Conservation (phyloP, 306 rosid genomes). For the Astragalus membranaceus region DNA sequence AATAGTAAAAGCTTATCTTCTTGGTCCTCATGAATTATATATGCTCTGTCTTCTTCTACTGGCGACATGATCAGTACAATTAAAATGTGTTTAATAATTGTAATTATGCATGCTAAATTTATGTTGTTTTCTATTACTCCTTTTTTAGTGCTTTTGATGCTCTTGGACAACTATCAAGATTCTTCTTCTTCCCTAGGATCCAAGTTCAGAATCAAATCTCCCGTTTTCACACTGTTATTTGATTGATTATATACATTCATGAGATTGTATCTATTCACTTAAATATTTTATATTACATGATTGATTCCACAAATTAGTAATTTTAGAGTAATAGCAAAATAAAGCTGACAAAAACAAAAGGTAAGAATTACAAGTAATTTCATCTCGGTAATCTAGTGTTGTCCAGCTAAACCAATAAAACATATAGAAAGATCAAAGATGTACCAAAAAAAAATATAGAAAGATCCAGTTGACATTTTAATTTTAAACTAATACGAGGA, state of each 20-base stretch:
- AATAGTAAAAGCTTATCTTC: neutral
- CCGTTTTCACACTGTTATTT: constrained; percentile 9
- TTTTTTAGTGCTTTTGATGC: too few species aligned
- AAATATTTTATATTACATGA: neutral
- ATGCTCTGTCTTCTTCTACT: neutral
- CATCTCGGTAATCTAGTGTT: neutral
- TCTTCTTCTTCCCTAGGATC: neutral
- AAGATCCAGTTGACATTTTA: neutral
- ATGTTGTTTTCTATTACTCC: too few species aligned
- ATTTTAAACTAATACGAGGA: neutral
- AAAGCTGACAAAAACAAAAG: neutral
- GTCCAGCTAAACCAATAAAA: neutral
- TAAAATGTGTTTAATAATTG: neutral
- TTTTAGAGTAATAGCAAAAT: neutral
- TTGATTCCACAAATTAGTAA: neutral
- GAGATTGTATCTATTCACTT: neutral
- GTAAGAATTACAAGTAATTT: neutral
- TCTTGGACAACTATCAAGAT: too few species aligned
- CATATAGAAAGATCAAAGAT: neutral
- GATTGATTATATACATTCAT: neutral
- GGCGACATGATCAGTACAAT: neutral
- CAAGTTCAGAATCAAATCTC: neutral
- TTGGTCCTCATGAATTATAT: neutral
- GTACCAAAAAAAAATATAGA: neutral
- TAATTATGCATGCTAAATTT: constrained; percentile 10